A percentile compares a stretch with the other conserved stretches of the same genome.
Conservation (phyloP, 1,284 basidiomycete genomes). For the Trichosporon sp. region DNA sequence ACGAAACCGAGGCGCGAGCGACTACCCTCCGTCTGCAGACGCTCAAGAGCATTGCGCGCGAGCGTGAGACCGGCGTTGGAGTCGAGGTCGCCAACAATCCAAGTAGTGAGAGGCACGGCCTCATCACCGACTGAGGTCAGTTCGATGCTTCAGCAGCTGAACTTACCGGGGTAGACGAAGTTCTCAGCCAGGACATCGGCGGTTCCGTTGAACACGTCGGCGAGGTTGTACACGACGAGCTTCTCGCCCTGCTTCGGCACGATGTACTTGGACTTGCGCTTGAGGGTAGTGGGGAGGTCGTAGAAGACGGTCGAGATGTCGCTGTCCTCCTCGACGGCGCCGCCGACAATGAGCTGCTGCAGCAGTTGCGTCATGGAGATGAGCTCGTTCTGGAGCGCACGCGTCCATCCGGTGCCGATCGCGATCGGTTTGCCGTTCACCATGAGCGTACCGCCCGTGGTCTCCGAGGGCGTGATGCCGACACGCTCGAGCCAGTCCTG, state of each 20-base stretch:
- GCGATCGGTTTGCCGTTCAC: constrained; percentile 82
- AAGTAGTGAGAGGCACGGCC: constrained; percentile 60
- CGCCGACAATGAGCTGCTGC: constrained; percentile 64
- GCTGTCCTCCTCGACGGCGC: constrained; percentile 52
- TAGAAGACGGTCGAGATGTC: constrained; percentile 79
- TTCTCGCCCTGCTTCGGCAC: constrained; percentile 44
- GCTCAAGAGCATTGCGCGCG: constrained; percentile 66
- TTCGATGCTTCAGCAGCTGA: not conserved
- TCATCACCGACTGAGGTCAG: constrained; percentile 35
- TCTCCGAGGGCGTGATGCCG: constrained; percentile 39
- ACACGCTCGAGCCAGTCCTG: constrained; percentile 45
- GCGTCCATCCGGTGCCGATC: constrained; percentile 65
- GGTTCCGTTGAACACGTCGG: constrained; percentile 42
- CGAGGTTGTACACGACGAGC: constrained; percentile 39
- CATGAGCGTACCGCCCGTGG: constrained; percentile 61
- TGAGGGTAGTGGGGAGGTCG: constrained; percentile 73
- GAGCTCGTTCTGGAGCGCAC: constrained; percentile 55
- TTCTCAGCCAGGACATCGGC: constrained; percentile 47
- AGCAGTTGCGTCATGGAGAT: constrained; percentile 60
- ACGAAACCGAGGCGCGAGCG: constrained; percentile 56
- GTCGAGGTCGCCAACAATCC: constrained; percentile 80
- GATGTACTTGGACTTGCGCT: constrained; percentile 65
- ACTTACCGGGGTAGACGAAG: constrained; percentile 68
- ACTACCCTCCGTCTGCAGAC: constrained; percentile 56
- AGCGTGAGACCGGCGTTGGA: constrained; percentile 63